These are phyloP conservation scores for Aureobasidium sp. DNA, from an alignment of 2,329 filamentous ascomycete species.

Conservation along the genomic window DNA sequence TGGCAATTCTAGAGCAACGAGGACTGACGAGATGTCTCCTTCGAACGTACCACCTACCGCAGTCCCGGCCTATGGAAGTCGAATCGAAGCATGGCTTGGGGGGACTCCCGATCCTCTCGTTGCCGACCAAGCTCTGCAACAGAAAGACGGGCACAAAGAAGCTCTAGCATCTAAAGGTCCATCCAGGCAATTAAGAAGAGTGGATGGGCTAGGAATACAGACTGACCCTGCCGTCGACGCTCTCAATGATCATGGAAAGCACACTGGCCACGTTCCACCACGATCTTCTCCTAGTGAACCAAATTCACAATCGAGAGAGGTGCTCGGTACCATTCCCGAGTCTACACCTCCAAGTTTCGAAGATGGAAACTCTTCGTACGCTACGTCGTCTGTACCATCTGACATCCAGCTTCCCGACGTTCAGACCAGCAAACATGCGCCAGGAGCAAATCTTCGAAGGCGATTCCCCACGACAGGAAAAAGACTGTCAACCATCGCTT, in stretches of 20 bases:
- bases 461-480: slow-evolving; percentile 46
- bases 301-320: not conserved
- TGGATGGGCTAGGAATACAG: not conserved
- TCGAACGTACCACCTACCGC: not conserved
- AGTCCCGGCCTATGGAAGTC: slow-evolving; percentile 39
- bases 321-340: slow-evolving; percentile 19
- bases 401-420: slow-evolving; percentile 27
- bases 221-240: not conserved
- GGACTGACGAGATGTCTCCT: not conserved
- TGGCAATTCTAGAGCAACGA: not conserved
- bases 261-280: not conserved
- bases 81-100: slow-evolving; percentile 56
- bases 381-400: slow-evolving; percentile 29
- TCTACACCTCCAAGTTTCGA: slow-evolving; percentile 16
- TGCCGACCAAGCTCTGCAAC: slow-evolving; percentile 24
- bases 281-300: not conserved
- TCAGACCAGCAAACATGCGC: slow-evolving; percentile 21
- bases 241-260: not conserved
- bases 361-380: slow-evolving; percentile 25
- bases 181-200: not conserved
- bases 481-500: slow-evolving; percentile 51
- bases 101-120: slow-evolving; percentile 48
- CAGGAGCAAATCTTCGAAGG: slow-evolving; percentile 15
- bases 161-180: not conserved
- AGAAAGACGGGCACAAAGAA: not conserved